Evolutionary conservation across 1,284 basidiomycete genomes (phyloP).

Genomic region (Farysia itapuensis): DNA sequence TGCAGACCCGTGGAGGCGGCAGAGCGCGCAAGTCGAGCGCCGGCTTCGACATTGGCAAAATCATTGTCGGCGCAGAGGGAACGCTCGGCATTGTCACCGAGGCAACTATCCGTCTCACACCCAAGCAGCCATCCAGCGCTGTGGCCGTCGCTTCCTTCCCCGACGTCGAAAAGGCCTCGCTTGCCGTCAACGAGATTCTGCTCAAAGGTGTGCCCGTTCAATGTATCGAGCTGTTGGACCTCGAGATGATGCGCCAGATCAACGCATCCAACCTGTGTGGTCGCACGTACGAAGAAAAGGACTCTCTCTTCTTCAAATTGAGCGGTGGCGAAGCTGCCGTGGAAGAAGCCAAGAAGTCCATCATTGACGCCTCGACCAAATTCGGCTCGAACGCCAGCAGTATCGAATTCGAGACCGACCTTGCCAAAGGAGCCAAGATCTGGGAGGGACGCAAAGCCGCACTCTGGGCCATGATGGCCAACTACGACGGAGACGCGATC

Average conservation of each 20-base stretch:
- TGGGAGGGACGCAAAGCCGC: slow-evolving; percentile 87
- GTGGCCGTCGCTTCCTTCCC: slow-evolving; percentile 64
- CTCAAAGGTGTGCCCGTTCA: slow-evolving; percentile 65
- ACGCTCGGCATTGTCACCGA: slow-evolving; percentile 91
- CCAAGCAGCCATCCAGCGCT: slow-evolving; percentile 71
- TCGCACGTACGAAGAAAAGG: slow-evolving; percentile 29
- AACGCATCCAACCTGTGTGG: slow-evolving; percentile 60
- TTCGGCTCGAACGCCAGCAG: slow-evolving; percentile 18
- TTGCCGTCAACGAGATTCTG: slow-evolving; percentile 72
- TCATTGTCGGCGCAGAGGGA: slow-evolving; percentile 93
- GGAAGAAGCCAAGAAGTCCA: slow-evolving; percentile 55
- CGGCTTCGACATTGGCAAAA: slow-evolving; percentile 84
- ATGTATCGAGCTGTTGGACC: slow-evolving; percentile 57
- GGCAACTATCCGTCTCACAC: slow-evolving; percentile 78
- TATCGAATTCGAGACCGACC: slow-evolving; percentile 67
- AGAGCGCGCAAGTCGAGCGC: slow-evolving; percentile 80
- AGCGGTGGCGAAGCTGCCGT: slow-evolving; percentile 26
- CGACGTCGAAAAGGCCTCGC: slow-evolving; percentile 66
- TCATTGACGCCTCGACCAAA: slow-evolving; percentile 20
- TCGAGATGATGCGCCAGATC: slow-evolving; percentile 53
- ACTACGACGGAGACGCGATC: slow-evolving; percentile 70
- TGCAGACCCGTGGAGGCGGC: slow-evolving; percentile 75
- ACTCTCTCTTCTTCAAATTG: slow-evolving; percentile 47
- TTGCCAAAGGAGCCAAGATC: slow-evolving; percentile 72
- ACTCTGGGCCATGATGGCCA: slow-evolving; percentile 66